Base-by-base conservation (phyloP, 2,329 filamentous ascomycete species). In the Colletotrichum cuscutae region DNA sequence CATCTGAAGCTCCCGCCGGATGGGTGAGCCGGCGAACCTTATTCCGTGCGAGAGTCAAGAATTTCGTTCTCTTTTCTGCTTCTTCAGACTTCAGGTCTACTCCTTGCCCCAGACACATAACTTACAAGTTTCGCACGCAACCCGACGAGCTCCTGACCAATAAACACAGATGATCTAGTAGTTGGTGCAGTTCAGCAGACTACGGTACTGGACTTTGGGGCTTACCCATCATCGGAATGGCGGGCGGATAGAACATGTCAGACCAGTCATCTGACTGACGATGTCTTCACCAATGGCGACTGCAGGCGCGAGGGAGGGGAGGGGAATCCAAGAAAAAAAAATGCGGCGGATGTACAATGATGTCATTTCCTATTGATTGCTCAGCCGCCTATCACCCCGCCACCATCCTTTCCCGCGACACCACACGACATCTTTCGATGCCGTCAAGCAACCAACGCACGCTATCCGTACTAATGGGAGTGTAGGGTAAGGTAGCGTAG, bases 231-330 rank as follows among this genome's bases (percentile, higher is more conserved):
- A 58, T 65, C 53, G 60, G 19, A 53, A 65, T 69, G 53, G 5
- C 32, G 13, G 30, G 53, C 61, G 30, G 35, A 42, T 42, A 42
- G 37, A n/a, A 37, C n/a, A 54, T 28, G 24, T 56, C 49, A 37
- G 56, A 22, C 28, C 42, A 58, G 61, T 65, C 60, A 58, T 65
- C 52, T 65, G 53, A 65, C 53, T 65, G 53, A 69, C 52, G 53
- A 42, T 30, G 28, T 22, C 32, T 26, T 26, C 52, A 9, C 61
- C 53, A 65, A 70, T 70, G 11, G 56, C 22, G 26, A 19, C 24
- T 32, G 30, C 53, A 53, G 53, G 24, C 46, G 22, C 52, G 28
- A 28, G 7, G n/a, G 37, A 22, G 22, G 53, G 53, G 53, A 13
- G 26, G 22, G 26, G 5, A 7, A 26, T 28, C 12, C 12, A 24